phyloP scores from a whole-genome alignment of 768 basidiomycete genomes.

The Lentinula edodes region DNA sequence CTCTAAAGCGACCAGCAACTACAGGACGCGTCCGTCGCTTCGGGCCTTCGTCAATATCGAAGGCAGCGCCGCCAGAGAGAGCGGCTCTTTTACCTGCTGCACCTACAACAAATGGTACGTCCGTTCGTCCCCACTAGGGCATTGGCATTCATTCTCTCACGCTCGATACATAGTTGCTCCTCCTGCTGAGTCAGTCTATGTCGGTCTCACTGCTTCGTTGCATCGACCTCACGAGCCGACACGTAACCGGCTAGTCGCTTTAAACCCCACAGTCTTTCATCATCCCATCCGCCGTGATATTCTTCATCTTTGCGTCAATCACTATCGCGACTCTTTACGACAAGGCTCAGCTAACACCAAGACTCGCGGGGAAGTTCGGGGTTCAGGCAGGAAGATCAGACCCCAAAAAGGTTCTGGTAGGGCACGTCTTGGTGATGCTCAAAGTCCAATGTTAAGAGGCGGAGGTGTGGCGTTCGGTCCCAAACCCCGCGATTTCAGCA shows the following conservation, averaged over 20 bases:
- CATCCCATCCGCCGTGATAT: slow-evolving; percentile 90
- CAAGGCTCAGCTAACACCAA: slow-evolving; percentile 91
- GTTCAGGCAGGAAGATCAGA: slow-evolving; percentile 84
- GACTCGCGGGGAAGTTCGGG: slow-evolving; percentile 84
- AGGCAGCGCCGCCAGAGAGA: neutral
- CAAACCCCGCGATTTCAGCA: slow-evolving; percentile 87
- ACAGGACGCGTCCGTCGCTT: neutral
- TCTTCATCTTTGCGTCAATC: slow-evolving; percentile 85
- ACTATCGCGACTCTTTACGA: slow-evolving; percentile 83
- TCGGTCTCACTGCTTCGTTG: slow-evolving; percentile 58
- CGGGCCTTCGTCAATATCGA: neutral
- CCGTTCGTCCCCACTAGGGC: slow-evolving; percentile 6
- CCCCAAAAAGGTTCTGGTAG: slow-evolving; percentile 88
- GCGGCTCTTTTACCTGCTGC: neutral
- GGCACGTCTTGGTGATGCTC: slow-evolving; percentile 86
- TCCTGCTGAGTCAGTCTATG: slow-evolving; percentile 43
- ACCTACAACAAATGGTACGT: slow-evolving; percentile 7
- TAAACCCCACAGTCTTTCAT: slow-evolving; percentile 80
- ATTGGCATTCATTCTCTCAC: neutral
- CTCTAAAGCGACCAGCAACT: neutral
- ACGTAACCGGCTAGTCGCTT: slow-evolving; percentile 45
- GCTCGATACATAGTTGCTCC: slow-evolving; percentile 26
- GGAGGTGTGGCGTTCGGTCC: slow-evolving; percentile 93
- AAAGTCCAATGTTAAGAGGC: slow-evolving; percentile 82
- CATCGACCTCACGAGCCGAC: slow-evolving; percentile 32